These are phyloP conservation scores for Fragaria vesca DNA, from an alignment of 306 rosid species.

Conservation along the genomic window DNA sequence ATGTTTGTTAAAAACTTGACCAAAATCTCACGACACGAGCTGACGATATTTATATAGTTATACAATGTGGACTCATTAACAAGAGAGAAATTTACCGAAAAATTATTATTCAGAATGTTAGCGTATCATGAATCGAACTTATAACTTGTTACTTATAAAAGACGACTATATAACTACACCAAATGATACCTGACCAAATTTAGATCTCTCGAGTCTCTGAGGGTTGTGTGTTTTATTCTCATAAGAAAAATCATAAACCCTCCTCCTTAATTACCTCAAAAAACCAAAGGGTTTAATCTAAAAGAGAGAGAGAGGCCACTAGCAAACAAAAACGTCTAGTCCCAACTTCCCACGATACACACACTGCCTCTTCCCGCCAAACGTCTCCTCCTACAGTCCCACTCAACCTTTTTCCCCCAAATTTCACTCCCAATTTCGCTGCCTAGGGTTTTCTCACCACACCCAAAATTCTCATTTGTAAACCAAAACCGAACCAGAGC, in stretches of 20 bases:
- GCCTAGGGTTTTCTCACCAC: conserved; percentile 15
- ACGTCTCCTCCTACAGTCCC: not conserved
- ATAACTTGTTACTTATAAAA: too few relatives aligned
- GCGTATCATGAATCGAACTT: too few relatives aligned
- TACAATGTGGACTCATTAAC: too few relatives aligned
- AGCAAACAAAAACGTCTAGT: not conserved
- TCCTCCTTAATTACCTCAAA: not conserved
- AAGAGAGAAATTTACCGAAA: too few relatives aligned
- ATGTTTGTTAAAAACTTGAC: too few relatives aligned
- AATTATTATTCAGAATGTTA: too few relatives aligned
- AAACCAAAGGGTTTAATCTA: not conserved
- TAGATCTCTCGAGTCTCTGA: too few relatives aligned
- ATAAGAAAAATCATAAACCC: not conserved
- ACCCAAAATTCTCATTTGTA: not conserved
- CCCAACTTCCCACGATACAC: not conserved
- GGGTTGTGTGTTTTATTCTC: too few relatives aligned
- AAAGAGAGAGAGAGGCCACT: not conserved
- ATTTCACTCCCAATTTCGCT: not conserved
- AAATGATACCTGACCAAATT: too few relatives aligned
- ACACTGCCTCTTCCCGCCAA: conserved; percentile 31
- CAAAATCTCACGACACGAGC: too few relatives aligned
- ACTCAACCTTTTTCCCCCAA: not conserved
- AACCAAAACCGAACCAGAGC: not conserved
- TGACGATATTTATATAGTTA: too few relatives aligned
- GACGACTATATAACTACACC: too few relatives aligned